Evolutionary conservation across 139 green algal genomes (phyloP).

Genomic region (Coelastrella sp.): DNA sequence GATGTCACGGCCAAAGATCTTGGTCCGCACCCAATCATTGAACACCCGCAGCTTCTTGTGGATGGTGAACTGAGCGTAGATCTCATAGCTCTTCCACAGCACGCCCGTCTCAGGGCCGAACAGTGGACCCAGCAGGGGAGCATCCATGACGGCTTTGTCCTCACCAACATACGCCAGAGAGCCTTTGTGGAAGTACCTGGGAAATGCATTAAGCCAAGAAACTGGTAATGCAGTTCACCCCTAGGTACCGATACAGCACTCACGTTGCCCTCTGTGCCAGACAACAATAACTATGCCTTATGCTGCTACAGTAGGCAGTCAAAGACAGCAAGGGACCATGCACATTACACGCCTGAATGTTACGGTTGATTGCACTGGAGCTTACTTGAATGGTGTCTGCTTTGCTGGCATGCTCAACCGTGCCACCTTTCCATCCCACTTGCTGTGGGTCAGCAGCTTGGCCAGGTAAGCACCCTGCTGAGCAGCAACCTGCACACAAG

Average conservation of each 20-base stretch:
- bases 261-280: too few species aligned
- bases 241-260: too few species aligned
- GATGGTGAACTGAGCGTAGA: conserved; percentile 52
- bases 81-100: conserved; percentile 78
- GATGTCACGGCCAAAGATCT: conserved; percentile 56
- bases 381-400: conserved; percentile 4
- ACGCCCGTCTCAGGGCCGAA: conserved; percentile 74
- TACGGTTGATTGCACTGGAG: too few species aligned
- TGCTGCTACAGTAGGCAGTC: too few species aligned
- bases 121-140: conserved; percentile 74
- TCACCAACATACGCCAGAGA: conserved; percentile 87
- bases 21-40: conserved; percentile 71
- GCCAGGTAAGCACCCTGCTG: conserved; percentile 90
- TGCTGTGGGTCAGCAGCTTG: conserved; percentile 20
- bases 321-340: too few species aligned
- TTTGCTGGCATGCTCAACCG: not conserved
- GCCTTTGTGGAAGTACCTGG: conserved; percentile 74
- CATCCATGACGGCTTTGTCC: conserved; percentile 92
- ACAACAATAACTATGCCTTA: too few species aligned
- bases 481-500: conserved; percentile 73
- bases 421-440: not conserved
- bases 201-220: not conserved
- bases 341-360: too few species aligned
- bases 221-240: too few species aligned
- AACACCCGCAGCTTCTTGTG: conserved; percentile 84